phyloP scores from a whole-genome alignment of 176 grass and related monocot species.

The Phyllostachys edulis region DNA sequence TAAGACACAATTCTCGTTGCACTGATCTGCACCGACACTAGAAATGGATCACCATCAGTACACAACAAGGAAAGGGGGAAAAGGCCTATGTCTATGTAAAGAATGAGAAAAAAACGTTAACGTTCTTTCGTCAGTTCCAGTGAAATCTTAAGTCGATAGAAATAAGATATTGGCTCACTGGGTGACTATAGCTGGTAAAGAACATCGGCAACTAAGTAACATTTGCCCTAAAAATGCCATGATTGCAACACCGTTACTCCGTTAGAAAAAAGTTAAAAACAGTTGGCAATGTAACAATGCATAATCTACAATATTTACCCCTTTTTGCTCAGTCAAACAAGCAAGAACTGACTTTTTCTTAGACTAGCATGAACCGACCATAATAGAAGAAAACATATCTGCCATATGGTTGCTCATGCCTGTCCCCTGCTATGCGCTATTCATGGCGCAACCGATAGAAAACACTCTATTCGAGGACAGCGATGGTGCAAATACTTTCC shows the following conservation, averaged over 20 bases:
- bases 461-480: background rate
- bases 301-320: background rate
- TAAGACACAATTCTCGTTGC: conserved; percentile 20
- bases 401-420: conserved; percentile 20
- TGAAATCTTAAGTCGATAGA: conserved; percentile 1
- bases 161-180: conserved; percentile 10
- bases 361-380: background rate
- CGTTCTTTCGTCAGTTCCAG: background rate
- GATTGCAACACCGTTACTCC: background rate
- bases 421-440: background rate
- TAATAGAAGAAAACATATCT: conserved; percentile 45
- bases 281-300: background rate
- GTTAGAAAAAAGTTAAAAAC: background rate
- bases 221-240: background rate
- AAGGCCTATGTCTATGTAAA: background rate
- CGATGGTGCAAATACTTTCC: background rate
- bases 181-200: conserved; percentile 21
- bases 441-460: too few species aligned
- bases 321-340: conserved; percentile 6
- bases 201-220: conserved; percentile 8
- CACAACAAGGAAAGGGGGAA: conserved; percentile 1
- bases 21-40: conserved; percentile 48
- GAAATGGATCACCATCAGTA: conserved; percentile 32
- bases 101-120: background rate
- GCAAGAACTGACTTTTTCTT: background rate